Percentiles rank a stretch among this genome's conserved stretches.
Evolutionary conservation across 352 stramenopile species (phyloP).

Genomic region (Pythium periplocum): DNA sequence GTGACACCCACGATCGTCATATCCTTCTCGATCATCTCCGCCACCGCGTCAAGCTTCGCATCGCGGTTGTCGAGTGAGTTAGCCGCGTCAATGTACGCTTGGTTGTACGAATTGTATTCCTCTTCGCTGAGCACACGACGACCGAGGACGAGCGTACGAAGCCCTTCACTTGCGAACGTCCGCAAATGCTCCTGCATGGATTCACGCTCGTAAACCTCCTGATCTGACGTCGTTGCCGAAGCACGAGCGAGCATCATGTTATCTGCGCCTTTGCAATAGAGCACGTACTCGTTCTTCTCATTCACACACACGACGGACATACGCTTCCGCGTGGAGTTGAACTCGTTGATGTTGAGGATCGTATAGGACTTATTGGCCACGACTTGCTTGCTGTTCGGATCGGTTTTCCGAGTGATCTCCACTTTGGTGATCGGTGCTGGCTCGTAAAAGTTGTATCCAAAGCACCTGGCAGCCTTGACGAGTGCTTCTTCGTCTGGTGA

Average conservation of each 20-base stretch:
- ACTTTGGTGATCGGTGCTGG: conserved; percentile 45
- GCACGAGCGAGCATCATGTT: conserved; percentile 75
- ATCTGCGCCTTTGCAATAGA: conserved; percentile 83
- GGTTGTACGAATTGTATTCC: conserved; percentile 58
- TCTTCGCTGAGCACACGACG: conserved; percentile 35
- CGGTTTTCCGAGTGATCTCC: conserved; percentile 38
- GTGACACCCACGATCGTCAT: conserved; percentile 89
- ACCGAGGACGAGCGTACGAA: conserved; percentile 76
- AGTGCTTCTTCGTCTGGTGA: conserved; percentile 68
- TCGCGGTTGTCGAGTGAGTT: conserved; percentile 50
- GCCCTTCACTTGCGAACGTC: conserved; percentile 64
- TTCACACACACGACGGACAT: conserved; percentile 95
- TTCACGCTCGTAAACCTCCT: neutral
- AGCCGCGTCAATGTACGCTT: conserved; percentile 43
- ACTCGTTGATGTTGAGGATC: conserved; percentile 81
- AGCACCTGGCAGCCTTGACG: conserved; percentile 51
- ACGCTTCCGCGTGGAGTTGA: conserved; percentile 93
- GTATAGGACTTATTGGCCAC: conserved; percentile 26
- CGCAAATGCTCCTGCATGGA: conserved; percentile 44
- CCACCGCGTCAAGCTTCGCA: conserved; percentile 41
- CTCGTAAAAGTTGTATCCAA: conserved; percentile 56
- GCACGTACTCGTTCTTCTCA: conserved; percentile 32
- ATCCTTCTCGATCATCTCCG: conserved; percentile 59
- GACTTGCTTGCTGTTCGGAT: conserved; percentile 8
- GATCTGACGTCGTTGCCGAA: too few species aligned